Percentiles rank a stretch among this genome's conserved stretches.
Evolutionary conservation across 2,329 filamentous ascomycete species (phyloP).

Genomic region (Neurospora crassa): DNA sequence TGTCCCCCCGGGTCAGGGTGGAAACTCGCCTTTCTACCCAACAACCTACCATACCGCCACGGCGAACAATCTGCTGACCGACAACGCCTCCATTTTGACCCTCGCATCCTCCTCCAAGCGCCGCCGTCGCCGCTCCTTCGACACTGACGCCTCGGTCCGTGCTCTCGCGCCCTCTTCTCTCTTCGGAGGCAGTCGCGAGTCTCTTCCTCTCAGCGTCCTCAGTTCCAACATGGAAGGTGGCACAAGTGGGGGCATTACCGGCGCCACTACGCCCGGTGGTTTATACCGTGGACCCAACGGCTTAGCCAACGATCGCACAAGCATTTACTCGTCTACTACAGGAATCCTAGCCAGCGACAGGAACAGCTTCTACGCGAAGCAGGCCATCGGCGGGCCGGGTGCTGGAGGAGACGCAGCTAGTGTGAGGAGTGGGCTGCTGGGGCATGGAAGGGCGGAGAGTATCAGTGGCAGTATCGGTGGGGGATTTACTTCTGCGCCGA

Average conservation of each 20-base stretch:
- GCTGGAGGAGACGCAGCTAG: conserved; percentile 59
- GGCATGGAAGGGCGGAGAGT: conserved; percentile 75
- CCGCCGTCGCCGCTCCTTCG: conserved; percentile 66
- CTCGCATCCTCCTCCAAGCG: conserved; percentile 75
- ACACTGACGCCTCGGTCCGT: conserved; percentile 77
- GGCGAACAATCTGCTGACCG: conserved; percentile 71
- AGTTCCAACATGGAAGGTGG: conserved; percentile 57
- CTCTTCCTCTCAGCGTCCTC: conserved; percentile 67
- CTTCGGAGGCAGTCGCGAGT: conserved; percentile 74
- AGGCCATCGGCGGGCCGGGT: conserved; percentile 8
- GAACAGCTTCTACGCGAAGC: conserved; percentile 64
- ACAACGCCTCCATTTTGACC: conserved; percentile 79
- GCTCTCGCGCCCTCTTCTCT: conserved; percentile 75
- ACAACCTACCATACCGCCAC: conserved; percentile 70
- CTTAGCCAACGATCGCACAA: conserved; percentile 54
- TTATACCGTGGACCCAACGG: conserved; percentile 37
- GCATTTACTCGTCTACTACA: conserved; percentile 67
- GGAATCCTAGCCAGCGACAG: conserved; percentile 63
- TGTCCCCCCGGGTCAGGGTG: conserved; percentile 32
- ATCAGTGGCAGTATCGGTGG: conserved; percentile 65
- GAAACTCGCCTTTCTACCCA: conserved; percentile 39
- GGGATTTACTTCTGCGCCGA: conserved; percentile 48
- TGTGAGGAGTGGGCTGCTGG: conserved; percentile 65
- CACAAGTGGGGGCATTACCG: background rate
- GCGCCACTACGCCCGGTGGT: conserved; percentile 33